phyloP scores from a whole-genome alignment of 306 rosid genomes.

The Medicago truncatula region DNA sequence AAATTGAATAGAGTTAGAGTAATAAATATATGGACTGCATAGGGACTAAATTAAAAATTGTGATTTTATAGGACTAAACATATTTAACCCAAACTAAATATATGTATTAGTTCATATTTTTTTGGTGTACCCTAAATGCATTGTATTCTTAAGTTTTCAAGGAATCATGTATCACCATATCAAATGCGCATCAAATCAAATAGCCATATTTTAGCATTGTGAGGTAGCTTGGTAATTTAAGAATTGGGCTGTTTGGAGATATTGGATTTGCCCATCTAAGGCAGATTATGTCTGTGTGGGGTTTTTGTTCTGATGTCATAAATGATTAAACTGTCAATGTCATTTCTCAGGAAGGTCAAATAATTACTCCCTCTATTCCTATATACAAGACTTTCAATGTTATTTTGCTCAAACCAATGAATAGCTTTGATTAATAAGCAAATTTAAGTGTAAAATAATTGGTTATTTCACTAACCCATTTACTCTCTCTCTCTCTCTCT shows the following conservation, averaged over 20 bases:
- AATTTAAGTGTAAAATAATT: background rate
- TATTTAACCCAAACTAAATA: no score
- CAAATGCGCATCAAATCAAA: background rate
- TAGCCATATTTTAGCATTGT: background rate
- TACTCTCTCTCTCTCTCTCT: background rate
- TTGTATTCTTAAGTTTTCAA: background rate
- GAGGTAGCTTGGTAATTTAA: background rate
- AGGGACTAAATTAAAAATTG: no score
- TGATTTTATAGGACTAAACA: no score
- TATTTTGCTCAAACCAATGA: background rate
- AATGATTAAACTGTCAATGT: background rate
- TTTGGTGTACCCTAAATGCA: background rate
- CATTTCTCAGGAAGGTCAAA: constrained; percentile 10
- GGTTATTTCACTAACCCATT: background rate
- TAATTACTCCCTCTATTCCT: background rate
- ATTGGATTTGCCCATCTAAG: background rate
- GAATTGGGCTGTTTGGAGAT: constrained; percentile 22
- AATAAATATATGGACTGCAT: background rate
- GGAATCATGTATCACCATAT: background rate
- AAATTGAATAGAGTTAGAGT: background rate
- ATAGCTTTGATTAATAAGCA: background rate
- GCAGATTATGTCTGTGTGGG: background rate
- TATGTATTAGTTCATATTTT: no score
- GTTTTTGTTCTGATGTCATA: background rate
- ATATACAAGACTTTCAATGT: background rate